phyloP scores from a whole-genome alignment of 2,329 filamentous ascomycete genomes.

The Aspergillus sp. region DNA sequence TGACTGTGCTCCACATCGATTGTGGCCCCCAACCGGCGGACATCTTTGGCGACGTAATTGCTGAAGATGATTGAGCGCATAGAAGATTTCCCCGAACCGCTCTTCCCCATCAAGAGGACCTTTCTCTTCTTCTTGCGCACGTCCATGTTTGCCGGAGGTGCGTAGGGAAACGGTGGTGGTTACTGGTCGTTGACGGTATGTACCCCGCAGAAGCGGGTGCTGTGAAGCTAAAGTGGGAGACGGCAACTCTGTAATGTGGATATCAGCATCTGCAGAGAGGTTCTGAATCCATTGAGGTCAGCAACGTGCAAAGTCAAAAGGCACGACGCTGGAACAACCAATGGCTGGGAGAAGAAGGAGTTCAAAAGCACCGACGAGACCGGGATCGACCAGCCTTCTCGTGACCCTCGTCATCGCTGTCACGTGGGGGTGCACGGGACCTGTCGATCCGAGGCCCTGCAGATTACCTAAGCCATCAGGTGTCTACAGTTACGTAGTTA shows the following conservation, averaged over 20 bases:
- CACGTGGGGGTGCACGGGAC: neutral
- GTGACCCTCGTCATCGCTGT: neutral
- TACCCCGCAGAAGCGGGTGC: constrained; percentile 10
- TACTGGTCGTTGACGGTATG: neutral
- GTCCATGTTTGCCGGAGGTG: constrained; percentile 36
- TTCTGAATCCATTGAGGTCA: neutral
- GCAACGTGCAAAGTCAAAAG: neutral
- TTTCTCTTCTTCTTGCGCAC: constrained; percentile 73
- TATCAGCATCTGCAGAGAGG: neutral
- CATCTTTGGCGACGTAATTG: constrained; percentile 97
- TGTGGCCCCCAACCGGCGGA: constrained; percentile 85
- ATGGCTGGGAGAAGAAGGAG: neutral
- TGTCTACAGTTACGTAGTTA: no score
- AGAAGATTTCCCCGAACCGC: constrained; percentile 93
- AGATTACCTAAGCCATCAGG: neutral
- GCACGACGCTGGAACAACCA: neutral
- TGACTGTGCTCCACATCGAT: constrained; percentile 98
- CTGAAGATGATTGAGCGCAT: constrained; percentile 99
- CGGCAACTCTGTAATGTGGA: neutral
- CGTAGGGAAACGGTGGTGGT: constrained; percentile 9
- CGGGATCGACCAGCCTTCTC: neutral
- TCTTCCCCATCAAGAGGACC: constrained; percentile 90
- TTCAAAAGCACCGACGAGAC: neutral
- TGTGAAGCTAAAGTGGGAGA: neutral
- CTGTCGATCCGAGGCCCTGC: neutral